phyloP scores from a whole-genome alignment of 441 rosid genomes.

The Gossypium schwendimanii region DNA sequence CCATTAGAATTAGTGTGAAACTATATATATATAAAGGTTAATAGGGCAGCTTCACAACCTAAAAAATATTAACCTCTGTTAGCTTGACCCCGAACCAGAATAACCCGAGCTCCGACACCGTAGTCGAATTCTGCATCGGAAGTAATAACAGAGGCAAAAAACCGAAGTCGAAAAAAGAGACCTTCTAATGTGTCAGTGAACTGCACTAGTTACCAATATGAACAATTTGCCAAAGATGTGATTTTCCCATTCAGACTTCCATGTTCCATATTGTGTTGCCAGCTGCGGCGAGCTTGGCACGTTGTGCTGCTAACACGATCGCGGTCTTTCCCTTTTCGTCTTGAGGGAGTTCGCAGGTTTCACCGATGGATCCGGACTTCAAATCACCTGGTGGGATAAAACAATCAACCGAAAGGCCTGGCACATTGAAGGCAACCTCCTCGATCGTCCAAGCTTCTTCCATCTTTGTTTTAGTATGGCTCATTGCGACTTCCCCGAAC shows the following conservation, averaged over 20 bases:
- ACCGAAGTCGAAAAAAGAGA: constrained; percentile 24
- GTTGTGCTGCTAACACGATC: constrained; percentile 35
- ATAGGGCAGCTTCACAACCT: constrained; percentile 10
- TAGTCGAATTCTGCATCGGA: constrained; percentile 43
- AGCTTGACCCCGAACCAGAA: constrained; percentile 49
- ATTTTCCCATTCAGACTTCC: constrained; percentile 34
- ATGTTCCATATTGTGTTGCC: constrained; percentile 43
- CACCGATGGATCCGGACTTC: constrained; percentile 46
- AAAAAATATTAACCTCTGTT: constrained; percentile 47
- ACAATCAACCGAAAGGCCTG: constrained; percentile 77
- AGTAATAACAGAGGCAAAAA: constrained; percentile 46
- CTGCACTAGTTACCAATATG: constrained; percentile 33
- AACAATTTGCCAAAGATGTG: constrained; percentile 37
- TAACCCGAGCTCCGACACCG: constrained; percentile 49
- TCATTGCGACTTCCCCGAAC: constrained; percentile 85
- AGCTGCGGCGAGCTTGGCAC: constrained; percentile 60
- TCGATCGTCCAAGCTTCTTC: constrained; percentile 89
- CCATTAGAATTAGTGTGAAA: constrained; percentile 21
- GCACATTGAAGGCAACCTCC: constrained; percentile 88
- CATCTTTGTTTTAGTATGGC: constrained; percentile 88
- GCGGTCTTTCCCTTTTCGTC: constrained; percentile 58
- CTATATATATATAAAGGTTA: too few species aligned
- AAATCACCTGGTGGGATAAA: constrained; percentile 86
- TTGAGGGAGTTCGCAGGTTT: constrained; percentile 45
- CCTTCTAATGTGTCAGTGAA: constrained; percentile 38